phyloP scores from a whole-genome alignment of 2,329 filamentous ascomycete genomes.

The Ophiostoma ulmi region DNA sequence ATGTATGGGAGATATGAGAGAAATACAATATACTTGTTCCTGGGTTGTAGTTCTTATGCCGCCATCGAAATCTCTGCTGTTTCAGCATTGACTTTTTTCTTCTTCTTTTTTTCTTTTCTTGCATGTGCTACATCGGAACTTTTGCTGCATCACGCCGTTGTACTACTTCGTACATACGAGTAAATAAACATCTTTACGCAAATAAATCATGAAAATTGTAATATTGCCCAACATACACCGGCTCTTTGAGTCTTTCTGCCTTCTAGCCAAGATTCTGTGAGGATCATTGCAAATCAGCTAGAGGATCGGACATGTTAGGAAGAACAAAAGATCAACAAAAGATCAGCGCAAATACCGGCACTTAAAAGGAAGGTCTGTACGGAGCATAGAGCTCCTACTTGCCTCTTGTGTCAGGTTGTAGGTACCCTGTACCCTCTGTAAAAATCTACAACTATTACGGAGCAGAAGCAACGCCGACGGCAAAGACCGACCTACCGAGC shows the following conservation, averaged over 20 bases:
- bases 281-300: neutral
- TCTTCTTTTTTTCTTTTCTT: neutral
- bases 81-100: neutral
- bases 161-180: neutral
- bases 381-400: too few species aligned
- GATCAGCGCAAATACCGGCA: slow-evolving; percentile 13
- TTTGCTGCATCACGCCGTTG: neutral
- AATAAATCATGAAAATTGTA: neutral
- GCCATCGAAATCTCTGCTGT: slow-evolving; percentile 8
- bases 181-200: neutral
- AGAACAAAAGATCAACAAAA: slow-evolving; percentile 6
- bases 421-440: too few species aligned
- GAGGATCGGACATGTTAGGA: neutral
- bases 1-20: neutral
- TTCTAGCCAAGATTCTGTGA: too few species aligned
- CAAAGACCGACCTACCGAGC: slow-evolving; percentile 20
- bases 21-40: neutral
- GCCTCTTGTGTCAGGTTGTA: too few species aligned
- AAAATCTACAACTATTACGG: too few species aligned
- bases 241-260: too few species aligned
- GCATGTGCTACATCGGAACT: neutral
- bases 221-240: neutral
- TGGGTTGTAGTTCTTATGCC: neutral
- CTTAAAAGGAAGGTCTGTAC: neutral
- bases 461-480: neutral